Evolutionary conservation across 1,284 basidiomycete species (phyloP), one percentile per base, ranked within the genome.

Genomic region (Ceratobasidium sp.): DNA sequence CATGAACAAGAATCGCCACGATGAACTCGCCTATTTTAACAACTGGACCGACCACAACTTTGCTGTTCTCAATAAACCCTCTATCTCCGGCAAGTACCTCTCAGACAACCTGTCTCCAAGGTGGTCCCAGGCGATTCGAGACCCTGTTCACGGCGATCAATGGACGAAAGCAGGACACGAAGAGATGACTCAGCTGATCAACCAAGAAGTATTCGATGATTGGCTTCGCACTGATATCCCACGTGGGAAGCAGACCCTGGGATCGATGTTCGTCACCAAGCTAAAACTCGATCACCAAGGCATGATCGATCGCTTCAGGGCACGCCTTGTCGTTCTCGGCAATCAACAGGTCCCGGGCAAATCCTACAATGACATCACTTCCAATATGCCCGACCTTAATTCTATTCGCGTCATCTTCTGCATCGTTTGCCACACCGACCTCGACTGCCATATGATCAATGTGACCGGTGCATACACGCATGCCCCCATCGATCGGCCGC

Each of bases 391-490:
- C 14, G 24, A 8, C 22, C 7, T 62, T 7, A 36, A 62, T 36
- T 15, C 31, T n/a, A 44, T 62, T 44, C 59, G 59, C 3, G 24
- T 22, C 31, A 7, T 62, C 14, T 36, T 62, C 31, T 8, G 3
- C 44, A 11, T 62, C 19, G 59, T 31, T 7, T 14, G 4, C 3
- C 54, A 27, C 54, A 3, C 5, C 6, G 54, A 56, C 33, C 5
- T 56, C 4, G 41, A 62, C 22, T 11, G 24, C 19, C 59, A 63
- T 29, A 47, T 63, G 24, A n/a, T 63, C 24, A 24, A 63, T 24
- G 36, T 63, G 17, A 24, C 24, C 6, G 60, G 60, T 24, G 60
- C 60, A 63, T 63, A 63, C 29, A 63, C 45, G 2, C 60, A 63
- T 27, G 60, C 60, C 45, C 60, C 41, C 15, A 47, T 63, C 27